Percentiles rank a stretch among this genome's conserved stretches.
These are phyloP conservation scores for Orbilia oligospora DNA, from an alignment of 2,329 filamentous ascomycete species.

Conservation along the genomic window DNA sequence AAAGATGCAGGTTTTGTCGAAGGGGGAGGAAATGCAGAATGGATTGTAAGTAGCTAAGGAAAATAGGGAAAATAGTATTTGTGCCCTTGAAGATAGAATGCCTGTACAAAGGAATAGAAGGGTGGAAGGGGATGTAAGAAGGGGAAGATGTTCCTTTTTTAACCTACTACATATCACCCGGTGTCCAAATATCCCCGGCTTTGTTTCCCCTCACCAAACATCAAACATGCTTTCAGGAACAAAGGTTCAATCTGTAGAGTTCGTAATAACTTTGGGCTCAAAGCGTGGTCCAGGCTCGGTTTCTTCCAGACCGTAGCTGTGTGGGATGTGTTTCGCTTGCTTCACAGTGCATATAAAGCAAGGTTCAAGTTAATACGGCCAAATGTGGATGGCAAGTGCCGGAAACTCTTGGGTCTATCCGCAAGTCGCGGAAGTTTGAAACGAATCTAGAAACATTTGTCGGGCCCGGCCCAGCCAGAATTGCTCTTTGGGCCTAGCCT, in stretches of 20 bases:
- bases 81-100: slow-evolving; percentile 10
- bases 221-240: slow-evolving; percentile 28
- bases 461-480: slow-evolving; percentile 3
- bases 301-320: slow-evolving; percentile 32
- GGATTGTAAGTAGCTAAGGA: not conserved
- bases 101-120: slow-evolving; percentile 12
- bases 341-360: slow-evolving; percentile 33
- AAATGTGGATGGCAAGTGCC: slow-evolving; percentile 39
- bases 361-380: slow-evolving; percentile 24
- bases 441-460: slow-evolving; percentile 49
- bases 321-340: slow-evolving; percentile 45
- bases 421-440: slow-evolving; percentile 36
- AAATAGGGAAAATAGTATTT: slow-evolving; percentile 3
- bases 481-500: slow-evolving; percentile 11
- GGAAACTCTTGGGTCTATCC: not conserved
- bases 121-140: slow-evolving; percentile 48
- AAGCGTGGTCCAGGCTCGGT: slow-evolving; percentile 40
- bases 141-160: slow-evolving; percentile 57
- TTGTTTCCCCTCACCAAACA: slow-evolving; percentile 3
- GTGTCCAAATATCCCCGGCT: slow-evolving; percentile 6
- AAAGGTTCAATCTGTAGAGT: slow-evolving; percentile 31
- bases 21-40: not conserved
- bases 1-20: slow-evolving; percentile 56
- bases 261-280: slow-evolving; percentile 16
- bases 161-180: slow-evolving; percentile 19